phyloP scores from a whole-genome alignment of 805 yeast genomes.

The Saccharomycopsis fibuligera region DNA sequence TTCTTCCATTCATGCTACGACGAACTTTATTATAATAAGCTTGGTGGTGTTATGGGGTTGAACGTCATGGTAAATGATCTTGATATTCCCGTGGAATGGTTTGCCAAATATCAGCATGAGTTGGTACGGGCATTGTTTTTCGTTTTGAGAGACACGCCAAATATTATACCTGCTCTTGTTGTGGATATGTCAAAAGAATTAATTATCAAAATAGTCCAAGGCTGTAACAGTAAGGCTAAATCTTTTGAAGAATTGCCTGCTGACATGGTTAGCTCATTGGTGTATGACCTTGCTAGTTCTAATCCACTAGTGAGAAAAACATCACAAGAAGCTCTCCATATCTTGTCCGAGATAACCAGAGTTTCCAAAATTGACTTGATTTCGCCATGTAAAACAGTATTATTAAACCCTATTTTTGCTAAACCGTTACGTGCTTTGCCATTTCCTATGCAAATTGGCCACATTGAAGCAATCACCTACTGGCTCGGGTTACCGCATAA shows the following conservation, averaged over 20 bases:
- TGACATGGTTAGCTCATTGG: conserved; percentile 79
- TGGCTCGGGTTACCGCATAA: conserved; percentile 77
- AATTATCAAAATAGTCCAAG: conserved; percentile 54
- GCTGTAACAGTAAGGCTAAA: conserved; percentile 58
- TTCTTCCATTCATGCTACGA: conserved; percentile 90
- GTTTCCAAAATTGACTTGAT: conserved; percentile 70
- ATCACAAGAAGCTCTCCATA: conserved; percentile 62
- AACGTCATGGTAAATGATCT: conserved; percentile 64
- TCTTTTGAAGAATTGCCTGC: conserved; percentile 57
- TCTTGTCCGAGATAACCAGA: conserved; percentile 62
- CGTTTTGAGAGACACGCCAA: conserved; percentile 83
- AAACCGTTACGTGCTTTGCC: conserved; percentile 96
- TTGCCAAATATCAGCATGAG: conserved; percentile 74
- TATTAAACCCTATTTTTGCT: conserved; percentile 91
- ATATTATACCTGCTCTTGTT: conserved; percentile 79
- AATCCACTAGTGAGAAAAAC: conserved; percentile 77
- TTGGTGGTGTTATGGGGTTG: conserved; percentile 86
- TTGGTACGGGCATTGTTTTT: conserved; percentile 81
- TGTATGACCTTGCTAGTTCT: conserved; percentile 88
- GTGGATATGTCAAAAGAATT: conserved; percentile 64
- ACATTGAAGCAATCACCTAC: conserved; percentile 93
- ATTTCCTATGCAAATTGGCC: conserved; percentile 97
- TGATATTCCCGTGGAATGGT: conserved; percentile 63
- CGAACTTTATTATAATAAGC: conserved; percentile 76
- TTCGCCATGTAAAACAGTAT: conserved; percentile 72